phyloP scores from a whole-genome alignment of 208 protist genomes.

The Porcisia hertigi region DNA sequence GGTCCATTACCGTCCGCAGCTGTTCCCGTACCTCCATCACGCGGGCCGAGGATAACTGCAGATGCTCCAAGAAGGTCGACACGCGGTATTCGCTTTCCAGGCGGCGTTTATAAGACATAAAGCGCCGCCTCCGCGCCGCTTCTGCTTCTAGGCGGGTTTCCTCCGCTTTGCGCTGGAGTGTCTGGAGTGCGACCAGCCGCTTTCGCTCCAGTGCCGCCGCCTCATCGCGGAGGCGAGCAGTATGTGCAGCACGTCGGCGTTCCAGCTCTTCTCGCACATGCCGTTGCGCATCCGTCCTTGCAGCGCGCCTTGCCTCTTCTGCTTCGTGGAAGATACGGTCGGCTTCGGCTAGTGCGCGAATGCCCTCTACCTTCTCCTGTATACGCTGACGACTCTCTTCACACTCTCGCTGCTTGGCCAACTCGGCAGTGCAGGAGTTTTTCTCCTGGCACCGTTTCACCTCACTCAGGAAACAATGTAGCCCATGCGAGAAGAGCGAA shows the following conservation, averaged over 20 bases:
- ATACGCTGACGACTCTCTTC: constrained; percentile 5
- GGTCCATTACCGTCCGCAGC: constrained; percentile 36
- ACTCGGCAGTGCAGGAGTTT: neutral
- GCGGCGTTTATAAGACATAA: constrained; percentile 32
- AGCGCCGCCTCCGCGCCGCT: constrained; percentile 30
- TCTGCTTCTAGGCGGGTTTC: constrained; percentile 24
- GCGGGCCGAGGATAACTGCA: constrained; percentile 48
- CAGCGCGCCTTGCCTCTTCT: neutral
- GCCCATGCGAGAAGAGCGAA: neutral
- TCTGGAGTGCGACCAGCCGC: constrained; percentile 29
- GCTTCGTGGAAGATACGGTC: constrained; percentile 13
- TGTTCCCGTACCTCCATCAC: constrained; percentile 41
- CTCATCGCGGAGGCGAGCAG: constrained; percentile 17
- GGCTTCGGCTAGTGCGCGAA: constrained; percentile 3
- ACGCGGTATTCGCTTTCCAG: constrained; percentile 48
- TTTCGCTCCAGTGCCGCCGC: constrained; percentile 26
- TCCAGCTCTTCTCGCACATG: constrained; percentile 27
- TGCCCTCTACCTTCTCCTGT: constrained; percentile 10
- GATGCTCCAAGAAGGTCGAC: constrained; percentile 59
- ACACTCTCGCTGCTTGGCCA: neutral
- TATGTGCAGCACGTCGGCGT: constrained; percentile 27
- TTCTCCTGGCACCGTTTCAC: neutral
- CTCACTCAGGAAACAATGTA: constrained; percentile 16
- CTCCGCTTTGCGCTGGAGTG: constrained; percentile 26
- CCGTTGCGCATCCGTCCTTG: constrained; percentile 19